These are phyloP conservation scores for Ligustrum vulgare DNA, from an alignment of 257 asterid genomes.

Conservation along the genomic window DNA sequence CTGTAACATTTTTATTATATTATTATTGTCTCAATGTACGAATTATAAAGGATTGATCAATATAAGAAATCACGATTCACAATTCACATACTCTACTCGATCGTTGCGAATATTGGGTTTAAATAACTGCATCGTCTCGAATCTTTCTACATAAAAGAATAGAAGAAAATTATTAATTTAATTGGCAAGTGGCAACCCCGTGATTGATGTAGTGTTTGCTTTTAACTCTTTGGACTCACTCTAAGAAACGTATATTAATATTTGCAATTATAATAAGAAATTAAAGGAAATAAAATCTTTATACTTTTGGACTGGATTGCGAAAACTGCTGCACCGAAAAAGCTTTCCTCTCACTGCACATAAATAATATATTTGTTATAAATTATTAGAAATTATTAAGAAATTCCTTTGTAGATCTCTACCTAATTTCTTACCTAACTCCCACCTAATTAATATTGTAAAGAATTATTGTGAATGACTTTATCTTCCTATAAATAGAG, in stretches of 20 bases:
- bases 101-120: not conserved
- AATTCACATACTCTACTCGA: not conserved
- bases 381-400: no score
- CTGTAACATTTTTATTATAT: not conserved
- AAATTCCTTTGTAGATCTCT: no score
- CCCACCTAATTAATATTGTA: no score
- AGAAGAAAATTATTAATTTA: not conserved
- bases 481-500: no score
- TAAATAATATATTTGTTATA: no score
- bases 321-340: not conserved
- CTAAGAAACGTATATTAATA: not conserved
- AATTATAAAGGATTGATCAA: not conserved
- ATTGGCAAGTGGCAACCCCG: not conserved
- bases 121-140: not conserved
- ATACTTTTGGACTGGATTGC: not conserved
- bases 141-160: not conserved
- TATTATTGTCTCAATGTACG: not conserved
- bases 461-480: no score
- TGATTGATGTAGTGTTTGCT: not conserved
- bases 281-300: not conserved
- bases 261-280: no score
- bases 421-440: no score
- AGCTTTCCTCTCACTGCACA: not conserved
- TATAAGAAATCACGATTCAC: not conserved
- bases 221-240: not conserved